phyloP scores from a whole-genome alignment of 768 basidiomycete genomes.

The Lentinula aciculospora region DNA sequence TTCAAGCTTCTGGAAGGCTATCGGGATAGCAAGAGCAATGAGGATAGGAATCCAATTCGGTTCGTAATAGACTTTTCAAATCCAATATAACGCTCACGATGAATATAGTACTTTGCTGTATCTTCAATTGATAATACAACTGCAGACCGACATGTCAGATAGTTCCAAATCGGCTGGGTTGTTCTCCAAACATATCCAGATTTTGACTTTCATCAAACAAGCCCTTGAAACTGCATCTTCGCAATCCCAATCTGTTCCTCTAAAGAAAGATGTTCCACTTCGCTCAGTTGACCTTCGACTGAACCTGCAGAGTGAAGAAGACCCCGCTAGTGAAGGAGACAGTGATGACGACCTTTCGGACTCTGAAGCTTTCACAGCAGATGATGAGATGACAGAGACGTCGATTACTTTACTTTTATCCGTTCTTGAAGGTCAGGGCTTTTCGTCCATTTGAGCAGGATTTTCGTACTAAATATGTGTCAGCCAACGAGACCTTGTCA shows the following conservation, averaged over 20 bases:
- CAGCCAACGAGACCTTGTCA: constrained; percentile 57
- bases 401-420: constrained; percentile 78
- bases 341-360: constrained; percentile 49
- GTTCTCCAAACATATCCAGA: constrained; percentile 57
- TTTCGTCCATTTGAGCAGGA: not conserved
- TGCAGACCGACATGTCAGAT: constrained; percentile 65
- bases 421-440: constrained; percentile 70
- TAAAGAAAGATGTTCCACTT: not conserved
- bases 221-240: constrained; percentile 47
- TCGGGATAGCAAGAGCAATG: constrained; percentile 33
- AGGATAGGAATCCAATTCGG: constrained; percentile 48
- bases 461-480: not conserved
- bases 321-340: constrained; percentile 42
- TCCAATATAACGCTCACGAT: not conserved
- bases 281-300: not conserved
- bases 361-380: constrained; percentile 30
- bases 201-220: constrained; percentile 80
- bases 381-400: constrained; percentile 70
- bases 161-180: constrained; percentile 52
- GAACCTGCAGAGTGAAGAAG: constrained; percentile 25
- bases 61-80: constrained; percentile 17
- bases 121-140: constrained; percentile 76
- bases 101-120: constrained; percentile 56
- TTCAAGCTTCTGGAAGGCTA: constrained; percentile 70
- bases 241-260: constrained; percentile 2